Percentiles rank a stretch among this genome's conserved stretches.
Evolutionary conservation across 2,329 filamentous ascomycete species (phyloP).

Genomic region (Fulvia fulva): DNA sequence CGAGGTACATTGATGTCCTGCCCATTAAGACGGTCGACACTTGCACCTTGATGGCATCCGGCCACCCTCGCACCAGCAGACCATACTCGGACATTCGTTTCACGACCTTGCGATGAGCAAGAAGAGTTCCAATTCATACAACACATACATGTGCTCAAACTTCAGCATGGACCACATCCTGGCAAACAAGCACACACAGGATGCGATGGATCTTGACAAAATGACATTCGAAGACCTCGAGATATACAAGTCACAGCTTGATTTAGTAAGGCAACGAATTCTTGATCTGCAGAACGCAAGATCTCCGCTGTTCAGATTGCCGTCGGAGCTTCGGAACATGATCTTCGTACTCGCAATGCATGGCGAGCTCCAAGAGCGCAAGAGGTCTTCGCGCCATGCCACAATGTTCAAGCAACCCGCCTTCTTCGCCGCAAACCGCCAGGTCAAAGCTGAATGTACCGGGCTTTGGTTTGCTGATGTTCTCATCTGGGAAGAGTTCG

Average conservation of each 20-base stretch:
- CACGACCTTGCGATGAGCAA: background rate
- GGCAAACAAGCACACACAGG: background rate
- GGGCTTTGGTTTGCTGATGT: conserved; percentile 19
- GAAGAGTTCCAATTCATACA: background rate
- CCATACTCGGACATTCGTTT: background rate
- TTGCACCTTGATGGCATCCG: background rate
- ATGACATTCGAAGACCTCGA: conserved; percentile 16
- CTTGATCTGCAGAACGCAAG: conserved; percentile 17
- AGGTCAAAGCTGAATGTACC: conserved; percentile 14
- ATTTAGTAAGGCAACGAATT: conserved; percentile 16
- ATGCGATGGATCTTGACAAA: conserved; percentile 6
- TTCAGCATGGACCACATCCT: background rate
- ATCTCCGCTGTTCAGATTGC: conserved; percentile 15
- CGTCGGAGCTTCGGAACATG: conserved; percentile 17
- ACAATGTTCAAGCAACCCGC: conserved; percentile 13
- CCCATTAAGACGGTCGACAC: background rate
- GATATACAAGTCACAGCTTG: conserved; percentile 14
- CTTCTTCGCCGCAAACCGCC: conserved; percentile 15
- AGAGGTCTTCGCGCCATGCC: conserved; percentile 1
- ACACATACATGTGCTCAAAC: background rate
- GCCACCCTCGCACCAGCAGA: no score
- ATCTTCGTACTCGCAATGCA: conserved; percentile 19
- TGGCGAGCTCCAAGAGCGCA: conserved; percentile 14
- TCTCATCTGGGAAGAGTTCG: conserved; percentile 20
- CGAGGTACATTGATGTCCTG: background rate